Conservation (phyloP, 495 filamentous ascomycete species). For the Usnea hakonensis region DNA sequence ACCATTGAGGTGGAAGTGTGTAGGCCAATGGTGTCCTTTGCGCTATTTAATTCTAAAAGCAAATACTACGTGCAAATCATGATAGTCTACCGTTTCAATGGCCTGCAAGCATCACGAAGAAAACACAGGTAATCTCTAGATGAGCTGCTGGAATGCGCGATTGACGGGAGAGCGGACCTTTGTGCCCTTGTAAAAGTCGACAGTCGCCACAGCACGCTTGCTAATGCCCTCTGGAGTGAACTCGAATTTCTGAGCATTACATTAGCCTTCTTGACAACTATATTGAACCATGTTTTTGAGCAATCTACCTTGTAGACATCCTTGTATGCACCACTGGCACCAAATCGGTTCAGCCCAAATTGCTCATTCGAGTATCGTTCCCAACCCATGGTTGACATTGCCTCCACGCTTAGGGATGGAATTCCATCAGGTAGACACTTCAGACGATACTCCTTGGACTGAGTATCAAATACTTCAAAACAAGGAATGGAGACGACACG, state of each 20-base stretch:
- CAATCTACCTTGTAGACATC: slow-evolving; percentile 83
- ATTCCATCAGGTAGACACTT: slow-evolving; percentile 89
- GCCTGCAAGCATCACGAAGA: neutral
- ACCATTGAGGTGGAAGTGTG: neutral
- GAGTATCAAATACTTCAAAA: slow-evolving; percentile 93
- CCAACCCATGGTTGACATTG: slow-evolving; percentile 90
- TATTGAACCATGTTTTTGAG: neutral
- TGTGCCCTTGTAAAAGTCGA: slow-evolving; percentile 95
- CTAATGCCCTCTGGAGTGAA: slow-evolving; percentile 93
- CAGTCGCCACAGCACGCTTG: slow-evolving; percentile 84
- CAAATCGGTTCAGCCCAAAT: slow-evolving; percentile 97
- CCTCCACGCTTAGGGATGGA: slow-evolving; percentile 88
- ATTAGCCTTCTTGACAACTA: slow-evolving; percentile 26
- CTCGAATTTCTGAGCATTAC: slow-evolving; percentile 76
- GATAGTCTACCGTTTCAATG: neutral
- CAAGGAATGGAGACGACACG: slow-evolving; percentile 95
- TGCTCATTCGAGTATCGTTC: slow-evolving; percentile 98
- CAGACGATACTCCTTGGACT: slow-evolving; percentile 89
- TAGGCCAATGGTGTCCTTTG: neutral
- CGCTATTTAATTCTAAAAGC: neutral
- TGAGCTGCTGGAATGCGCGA: slow-evolving; percentile 81
- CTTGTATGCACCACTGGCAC: slow-evolving; percentile 94
- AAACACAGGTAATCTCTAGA: slow-evolving; percentile 40
- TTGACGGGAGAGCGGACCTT: slow-evolving; percentile 89
- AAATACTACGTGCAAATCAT: neutral